phyloP scores from a whole-genome alignment of 2,329 filamentous ascomycete genomes.

The Pseudocercospora vitis region DNA sequence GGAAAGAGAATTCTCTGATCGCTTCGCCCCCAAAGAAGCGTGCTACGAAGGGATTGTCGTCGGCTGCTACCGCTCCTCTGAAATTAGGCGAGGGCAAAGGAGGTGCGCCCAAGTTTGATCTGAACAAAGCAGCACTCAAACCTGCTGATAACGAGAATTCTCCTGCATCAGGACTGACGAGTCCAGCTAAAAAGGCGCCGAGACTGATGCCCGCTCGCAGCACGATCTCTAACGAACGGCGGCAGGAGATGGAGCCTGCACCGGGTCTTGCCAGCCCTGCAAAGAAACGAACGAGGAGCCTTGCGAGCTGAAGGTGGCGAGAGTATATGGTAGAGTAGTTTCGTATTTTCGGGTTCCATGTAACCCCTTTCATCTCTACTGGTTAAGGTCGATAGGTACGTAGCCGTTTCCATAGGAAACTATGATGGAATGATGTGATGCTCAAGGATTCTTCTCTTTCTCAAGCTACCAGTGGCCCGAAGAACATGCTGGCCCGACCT shows the following conservation, averaged over 20 bases:
- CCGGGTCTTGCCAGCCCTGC: constrained; percentile 29
- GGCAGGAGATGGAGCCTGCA: constrained; percentile 10
- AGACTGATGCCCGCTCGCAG: constrained; percentile 28
- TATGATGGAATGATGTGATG: neutral
- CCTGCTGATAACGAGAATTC: constrained; percentile 12
- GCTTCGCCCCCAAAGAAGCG: constrained; percentile 36
- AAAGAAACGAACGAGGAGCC: constrained; percentile 27
- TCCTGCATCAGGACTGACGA: constrained; percentile 22
- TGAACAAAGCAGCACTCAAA: constrained; percentile 18
- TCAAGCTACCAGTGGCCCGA: no score
- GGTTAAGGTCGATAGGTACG: neutral
- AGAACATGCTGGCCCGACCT: no score
- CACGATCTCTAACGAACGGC: constrained; percentile 5
- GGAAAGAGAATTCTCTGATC: constrained; percentile 32
- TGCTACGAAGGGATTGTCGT: constrained; percentile 12
- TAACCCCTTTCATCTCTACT: neutral
- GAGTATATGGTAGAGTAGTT: no score
- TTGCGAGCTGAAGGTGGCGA: neutral
- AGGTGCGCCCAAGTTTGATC: constrained; percentile 32
- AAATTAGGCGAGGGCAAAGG: constrained; percentile 14
- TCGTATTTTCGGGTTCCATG: no score
- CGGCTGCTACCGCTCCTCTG: constrained; percentile 11
- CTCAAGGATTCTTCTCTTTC: no score
- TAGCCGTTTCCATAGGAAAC: neutral
- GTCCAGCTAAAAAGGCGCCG: constrained; percentile 38